phyloP scores from a whole-genome alignment of 345 rosid species.

The Lepidium aucheri region DNA sequence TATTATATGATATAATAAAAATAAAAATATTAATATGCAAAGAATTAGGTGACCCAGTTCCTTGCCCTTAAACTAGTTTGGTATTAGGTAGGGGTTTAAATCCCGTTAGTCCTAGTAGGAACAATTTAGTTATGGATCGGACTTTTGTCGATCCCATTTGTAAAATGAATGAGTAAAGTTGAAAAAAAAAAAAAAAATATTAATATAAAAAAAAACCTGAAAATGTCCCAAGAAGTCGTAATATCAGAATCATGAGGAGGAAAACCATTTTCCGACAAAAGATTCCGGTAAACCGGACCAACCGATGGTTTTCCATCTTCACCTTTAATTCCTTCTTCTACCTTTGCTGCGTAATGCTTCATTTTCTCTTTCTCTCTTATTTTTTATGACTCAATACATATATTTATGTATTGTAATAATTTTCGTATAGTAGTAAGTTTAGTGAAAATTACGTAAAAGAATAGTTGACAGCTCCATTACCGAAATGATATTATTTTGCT shows the following conservation, averaged over 20 bases:
- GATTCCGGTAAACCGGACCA: slow-evolving; percentile 81
- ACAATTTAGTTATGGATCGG: too few species aligned
- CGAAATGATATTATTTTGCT: too few species aligned
- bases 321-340: slow-evolving; percentile 55
- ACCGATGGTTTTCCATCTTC: slow-evolving; percentile 24
- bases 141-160: too few species aligned
- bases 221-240: slow-evolving; percentile 69
- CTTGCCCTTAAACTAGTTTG: too few species aligned
- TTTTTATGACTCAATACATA: not conserved
- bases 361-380: slow-evolving; percentile 11
- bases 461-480: not conserved
- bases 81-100: too few species aligned
- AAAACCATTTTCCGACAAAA: slow-evolving; percentile 47
- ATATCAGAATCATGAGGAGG: slow-evolving; percentile 50
- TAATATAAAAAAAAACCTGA: slow-evolving; percentile 44
- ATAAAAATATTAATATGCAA: not conserved
- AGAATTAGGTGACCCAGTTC: too few species aligned
- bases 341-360: slow-evolving; percentile 60
- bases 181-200: not conserved
- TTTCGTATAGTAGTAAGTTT: not conserved
- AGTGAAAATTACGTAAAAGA: not conserved
- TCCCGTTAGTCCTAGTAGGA: too few species aligned
- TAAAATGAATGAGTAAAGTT: too few species aligned
- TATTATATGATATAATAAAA: too few species aligned
- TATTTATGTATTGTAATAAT: too few species aligned